Evolutionary conservation across 768 basidiomycete species (phyloP).

Genomic region (Trametes villosa): DNA sequence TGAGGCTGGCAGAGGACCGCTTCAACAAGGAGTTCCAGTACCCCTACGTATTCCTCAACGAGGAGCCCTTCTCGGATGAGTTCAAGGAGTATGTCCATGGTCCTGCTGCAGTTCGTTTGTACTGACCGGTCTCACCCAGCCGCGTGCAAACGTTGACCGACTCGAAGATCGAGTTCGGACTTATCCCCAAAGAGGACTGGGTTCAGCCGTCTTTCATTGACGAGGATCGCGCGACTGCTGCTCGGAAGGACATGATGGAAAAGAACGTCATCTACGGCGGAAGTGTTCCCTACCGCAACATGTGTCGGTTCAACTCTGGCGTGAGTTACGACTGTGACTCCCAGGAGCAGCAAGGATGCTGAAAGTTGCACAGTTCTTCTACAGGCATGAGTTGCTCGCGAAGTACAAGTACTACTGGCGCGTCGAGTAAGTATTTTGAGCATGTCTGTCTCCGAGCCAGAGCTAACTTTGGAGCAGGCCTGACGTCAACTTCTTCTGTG

Average conservation of each 20-base stretch:
- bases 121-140: slow-evolving; percentile 41
- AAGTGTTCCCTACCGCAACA: slow-evolving; percentile 86
- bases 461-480: slow-evolving; percentile 40
- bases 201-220: slow-evolving; percentile 75
- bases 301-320: slow-evolving; percentile 95
- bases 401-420: slow-evolving; percentile 54
- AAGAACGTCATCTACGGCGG: slow-evolving; percentile 65
- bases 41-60: slow-evolving; percentile 87
- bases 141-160: slow-evolving; percentile 63
- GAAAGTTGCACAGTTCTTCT: slow-evolving; percentile 51
- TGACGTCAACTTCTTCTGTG: slow-evolving; percentile 61
- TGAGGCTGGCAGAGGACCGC: slow-evolving; percentile 42
- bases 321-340: slow-evolving; percentile 45
- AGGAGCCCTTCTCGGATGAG: slow-evolving; percentile 72
- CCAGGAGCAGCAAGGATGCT: not conserved
- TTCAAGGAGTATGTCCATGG: slow-evolving; percentile 61
- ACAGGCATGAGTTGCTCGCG: slow-evolving; percentile 47
- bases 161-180: slow-evolving; percentile 68
- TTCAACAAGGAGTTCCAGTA: slow-evolving; percentile 70
- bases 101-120: slow-evolving; percentile 19
- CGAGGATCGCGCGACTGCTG: slow-evolving; percentile 52
- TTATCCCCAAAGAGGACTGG: slow-evolving; percentile 83
- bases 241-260: slow-evolving; percentile 56
- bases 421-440: slow-evolving; percentile 46
- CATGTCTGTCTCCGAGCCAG: too few species aligned